Base-by-base conservation (phyloP, 768 basidiomycete genomes). In the Trametes gibbosa region DNA sequence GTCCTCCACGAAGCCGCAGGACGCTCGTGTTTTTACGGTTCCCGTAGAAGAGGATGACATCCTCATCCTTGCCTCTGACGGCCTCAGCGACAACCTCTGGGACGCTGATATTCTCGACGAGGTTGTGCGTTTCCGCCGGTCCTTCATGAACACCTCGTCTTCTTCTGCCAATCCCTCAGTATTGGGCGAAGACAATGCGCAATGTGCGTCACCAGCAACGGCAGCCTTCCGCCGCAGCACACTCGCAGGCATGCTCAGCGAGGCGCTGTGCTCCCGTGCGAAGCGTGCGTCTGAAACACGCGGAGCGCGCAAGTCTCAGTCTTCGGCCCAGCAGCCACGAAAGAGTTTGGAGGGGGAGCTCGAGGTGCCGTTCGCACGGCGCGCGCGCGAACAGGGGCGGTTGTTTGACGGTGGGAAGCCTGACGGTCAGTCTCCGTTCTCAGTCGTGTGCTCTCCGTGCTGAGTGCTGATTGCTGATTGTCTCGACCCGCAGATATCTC, bases 21-120 rank as follows among this genome's bases (percentile, higher is more conserved):
- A 90, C 49, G 89, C 91, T 1, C 86, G 86, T 58, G 74, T 86
- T 5, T 83, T 87, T 64, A 83, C 83, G 0, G 75, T 92, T 0
- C 88, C 87, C 23, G 89, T 91, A 3, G 77, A 77, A 60, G 78
- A 80, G 21, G 82, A 88, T 56, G 90, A 91, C 59, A 87, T 92
- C 52, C 80, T 94, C 55, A 87, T 95, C 61, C 81, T 95, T 40
- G 87, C 90, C 0, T 84, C 81, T 19, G 92, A 95, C 65, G 92
- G 92, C 1, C 75, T 95, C 50, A 84, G 85, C 62, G 92, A 95
- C 71, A 95, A 95, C 66, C 74, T 94, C 23, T 94, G 92, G 88
- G 91, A 93, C 65, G 86, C 87, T 65, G 92, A 95, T 59, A 83
- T 95, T 17, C 72, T 94, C 16, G 92, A 95, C 60, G 92, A 93